phyloP scores from a whole-genome alignment of 2,329 filamentous ascomycete species.

The Xylaria polymorpha region DNA sequence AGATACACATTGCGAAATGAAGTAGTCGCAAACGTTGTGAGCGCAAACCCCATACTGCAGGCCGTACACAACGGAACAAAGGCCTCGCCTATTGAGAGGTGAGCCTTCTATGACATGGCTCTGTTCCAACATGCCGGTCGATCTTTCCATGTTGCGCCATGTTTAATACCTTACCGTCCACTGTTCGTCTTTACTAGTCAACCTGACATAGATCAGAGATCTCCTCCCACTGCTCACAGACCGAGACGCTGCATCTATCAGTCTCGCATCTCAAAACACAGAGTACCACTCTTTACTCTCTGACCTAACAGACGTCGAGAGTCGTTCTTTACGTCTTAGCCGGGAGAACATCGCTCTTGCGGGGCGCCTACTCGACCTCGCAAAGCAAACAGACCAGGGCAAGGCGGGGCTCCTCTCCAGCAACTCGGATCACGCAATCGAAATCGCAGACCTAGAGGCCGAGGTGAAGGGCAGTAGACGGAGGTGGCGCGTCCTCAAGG shows the following conservation, averaged over 20 bases:
- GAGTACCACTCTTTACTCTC: constrained; percentile 63
- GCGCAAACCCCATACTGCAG: constrained; percentile 79
- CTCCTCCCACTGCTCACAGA: constrained; percentile 73
- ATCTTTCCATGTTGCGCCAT: background rate
- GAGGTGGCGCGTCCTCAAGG: constrained; percentile 80
- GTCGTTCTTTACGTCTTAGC: constrained; percentile 66
- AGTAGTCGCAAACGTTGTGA: constrained; percentile 74
- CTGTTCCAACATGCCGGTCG: background rate
- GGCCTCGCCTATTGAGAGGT: constrained; percentile 76
- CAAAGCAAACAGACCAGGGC: constrained; percentile 64
- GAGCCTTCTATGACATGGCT: constrained; percentile 41
- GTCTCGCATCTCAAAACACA: constrained; percentile 69
- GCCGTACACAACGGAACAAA: constrained; percentile 77
- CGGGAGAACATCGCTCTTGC: constrained; percentile 73
- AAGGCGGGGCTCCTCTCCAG: constrained; percentile 63
- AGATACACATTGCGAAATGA: constrained; percentile 76
- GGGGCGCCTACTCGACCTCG: constrained; percentile 70
- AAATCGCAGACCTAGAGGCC: constrained; percentile 68
- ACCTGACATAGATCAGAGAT: constrained; percentile 60
- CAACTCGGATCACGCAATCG: constrained; percentile 63
- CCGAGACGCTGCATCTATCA: constrained; percentile 74
- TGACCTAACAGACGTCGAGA: constrained; percentile 67
- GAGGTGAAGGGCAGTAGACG: constrained; percentile 72
- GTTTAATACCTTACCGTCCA: background rate
- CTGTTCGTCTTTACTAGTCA: background rate